Conservation (phyloP, 345 rosid genomes). For the Salix caprea region DNA sequence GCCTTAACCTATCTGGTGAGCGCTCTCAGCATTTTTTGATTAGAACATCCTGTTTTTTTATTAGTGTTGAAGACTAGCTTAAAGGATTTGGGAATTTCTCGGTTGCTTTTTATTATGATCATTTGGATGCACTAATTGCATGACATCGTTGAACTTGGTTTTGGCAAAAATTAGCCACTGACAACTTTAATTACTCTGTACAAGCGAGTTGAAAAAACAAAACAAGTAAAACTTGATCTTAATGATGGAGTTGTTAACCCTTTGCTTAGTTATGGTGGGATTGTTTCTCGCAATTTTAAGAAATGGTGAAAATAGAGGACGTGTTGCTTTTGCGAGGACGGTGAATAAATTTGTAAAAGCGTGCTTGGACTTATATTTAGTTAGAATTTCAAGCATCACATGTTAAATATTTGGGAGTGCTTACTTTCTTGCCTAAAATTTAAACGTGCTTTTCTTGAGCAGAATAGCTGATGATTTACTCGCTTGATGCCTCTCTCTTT, state of each 20-base stretch:
- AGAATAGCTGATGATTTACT: background rate
- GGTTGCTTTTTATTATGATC: background rate
- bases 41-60: background rate
- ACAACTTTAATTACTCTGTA: background rate
- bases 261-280: background rate
- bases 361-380: background rate
- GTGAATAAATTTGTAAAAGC: background rate
- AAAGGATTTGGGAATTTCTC: background rate
- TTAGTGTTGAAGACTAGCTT: background rate
- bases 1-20: constrained; percentile 86
- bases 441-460: background rate
- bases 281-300: background rate
- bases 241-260: background rate
- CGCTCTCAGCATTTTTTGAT: background rate
- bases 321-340: background rate
- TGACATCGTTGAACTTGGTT: background rate
- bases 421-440: background rate
- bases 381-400: background rate
- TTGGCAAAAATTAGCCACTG: background rate
- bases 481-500: constrained; percentile 10
- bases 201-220: background rate
- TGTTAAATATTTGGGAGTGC: background rate
- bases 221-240: background rate
- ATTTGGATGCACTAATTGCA: background rate
- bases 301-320: background rate